These are phyloP conservation scores for Sporodiniella umbellata DNA, from an alignment of 371 early-diverging fungal species.

Conservation along the genomic window DNA sequence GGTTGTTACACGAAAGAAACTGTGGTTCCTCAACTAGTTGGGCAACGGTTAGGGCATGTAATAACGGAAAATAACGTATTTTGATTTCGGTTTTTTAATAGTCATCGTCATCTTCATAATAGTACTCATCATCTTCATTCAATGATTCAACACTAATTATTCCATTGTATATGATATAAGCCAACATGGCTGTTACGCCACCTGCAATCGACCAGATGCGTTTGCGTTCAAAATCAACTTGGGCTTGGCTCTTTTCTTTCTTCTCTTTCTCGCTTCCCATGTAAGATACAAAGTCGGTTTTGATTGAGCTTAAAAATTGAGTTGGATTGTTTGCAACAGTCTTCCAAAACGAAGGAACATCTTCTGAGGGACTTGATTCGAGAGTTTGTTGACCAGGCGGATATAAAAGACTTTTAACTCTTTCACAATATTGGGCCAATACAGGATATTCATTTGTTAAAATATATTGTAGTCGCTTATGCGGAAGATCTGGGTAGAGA, in stretches of 20 bases:
- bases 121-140: constrained; percentile 19
- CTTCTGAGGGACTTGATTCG: constrained; percentile 32
- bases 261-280: constrained; percentile 33
- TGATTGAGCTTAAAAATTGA: constrained; percentile 43
- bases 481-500: constrained; percentile 61
- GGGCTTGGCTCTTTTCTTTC: constrained; percentile 41
- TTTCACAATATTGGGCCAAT: constrained; percentile 57
- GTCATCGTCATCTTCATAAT: background rate
- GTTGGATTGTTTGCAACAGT: constrained; percentile 44
- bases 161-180: constrained; percentile 56
- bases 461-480: constrained; percentile 58
- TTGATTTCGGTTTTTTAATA: too few species aligned
- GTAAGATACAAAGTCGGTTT: constrained; percentile 32
- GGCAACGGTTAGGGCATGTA: too few species aligned
- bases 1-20: too few species aligned
- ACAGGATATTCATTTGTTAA: constrained; percentile 56
- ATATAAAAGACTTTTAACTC: constrained; percentile 31
- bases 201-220: constrained; percentile 59
- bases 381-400: constrained; percentile 27
- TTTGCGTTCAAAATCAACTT: constrained; percentile 60
- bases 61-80: too few species aligned
- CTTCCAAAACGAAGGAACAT: constrained; percentile 53
- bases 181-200: constrained; percentile 51
- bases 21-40: too few species aligned
- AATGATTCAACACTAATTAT: constrained; percentile 49